These are phyloP conservation scores for Adansonia madagascariensis DNA, from an alignment of 441 rosid species.

Conservation along the genomic window DNA sequence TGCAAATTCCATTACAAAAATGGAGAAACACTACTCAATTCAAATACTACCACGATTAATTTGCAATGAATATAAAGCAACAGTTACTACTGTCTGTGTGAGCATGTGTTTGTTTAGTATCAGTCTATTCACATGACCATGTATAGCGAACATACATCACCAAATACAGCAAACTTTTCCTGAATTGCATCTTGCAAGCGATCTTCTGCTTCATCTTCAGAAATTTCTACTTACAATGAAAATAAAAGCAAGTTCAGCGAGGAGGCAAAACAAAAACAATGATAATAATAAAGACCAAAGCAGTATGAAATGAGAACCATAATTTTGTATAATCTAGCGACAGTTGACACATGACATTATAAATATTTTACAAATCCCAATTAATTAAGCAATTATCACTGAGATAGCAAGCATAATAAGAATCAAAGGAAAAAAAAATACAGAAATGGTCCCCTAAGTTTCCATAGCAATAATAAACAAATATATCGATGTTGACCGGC, in stretches of 20 bases:
- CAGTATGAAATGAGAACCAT: slow-evolving; percentile 14
- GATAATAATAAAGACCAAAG: slow-evolving; percentile 9
- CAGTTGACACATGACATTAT: not conserved
- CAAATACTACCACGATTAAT: not conserved
- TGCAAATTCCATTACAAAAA: not conserved
- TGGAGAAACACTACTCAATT: not conserved
- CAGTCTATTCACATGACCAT: not conserved
- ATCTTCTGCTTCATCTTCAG: slow-evolving; percentile 98
- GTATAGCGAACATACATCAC: slow-evolving; percentile 68
- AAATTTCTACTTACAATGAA: slow-evolving; percentile 69
- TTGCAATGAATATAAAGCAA: not conserved
- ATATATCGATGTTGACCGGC: not conserved
- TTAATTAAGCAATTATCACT: not conserved
- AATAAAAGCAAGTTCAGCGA: slow-evolving; percentile 24
- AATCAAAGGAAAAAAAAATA: not conserved
- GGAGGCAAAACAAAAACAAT: not conserved
- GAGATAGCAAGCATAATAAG: slow-evolving; percentile 11
- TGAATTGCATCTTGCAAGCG: slow-evolving; percentile 93
- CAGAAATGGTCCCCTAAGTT: not conserved
- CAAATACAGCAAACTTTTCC: slow-evolving; percentile 95
- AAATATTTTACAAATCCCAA: slow-evolving; percentile 5
- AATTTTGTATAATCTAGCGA: slow-evolving; percentile 18
- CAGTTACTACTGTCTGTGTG: not conserved
- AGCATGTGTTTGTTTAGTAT: not conserved
- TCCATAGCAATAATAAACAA: not conserved